Base-by-base conservation (phyloP, 257 asterid genomes). In the Scutellaria barbata region DNA sequence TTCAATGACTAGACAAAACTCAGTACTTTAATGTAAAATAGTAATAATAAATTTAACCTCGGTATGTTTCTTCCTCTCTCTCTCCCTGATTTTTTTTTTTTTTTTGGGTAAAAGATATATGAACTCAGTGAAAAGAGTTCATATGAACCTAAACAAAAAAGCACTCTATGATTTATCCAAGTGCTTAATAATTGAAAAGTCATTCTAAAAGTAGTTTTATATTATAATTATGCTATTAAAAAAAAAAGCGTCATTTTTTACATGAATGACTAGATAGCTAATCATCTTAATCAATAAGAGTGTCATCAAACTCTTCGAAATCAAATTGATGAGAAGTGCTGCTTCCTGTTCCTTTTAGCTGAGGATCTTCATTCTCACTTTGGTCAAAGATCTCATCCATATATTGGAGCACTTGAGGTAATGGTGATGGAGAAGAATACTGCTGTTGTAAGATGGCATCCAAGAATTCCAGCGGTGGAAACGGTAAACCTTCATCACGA, bases 221-320 rank as follows among this genome's bases (percentile, higher is more conserved):
- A 30, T 30, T 30, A 30, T 30, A 30, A 30, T 30, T 30, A 30
- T 30, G 35, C 5, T 30, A 30, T 5, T 5, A 7, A 11, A 25
- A 14, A 16, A 51, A 14, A n/a, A 51, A 51, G 3, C 9, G 7
- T 47, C 13, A 46, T 46, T 3, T 47, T 47, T 47, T 13, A 7
- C n/a, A 41, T 1, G 11, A 48, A 48, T n/a, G 20, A 5, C 4
- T 47, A n/a, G 60, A 71, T 74, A 43, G 68, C 75, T 74, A 80
- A 71, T 16, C 25, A 17, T 52, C 13, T 8, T 17, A 13, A 16
- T 12, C 57, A 51, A 16, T 51, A 18, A 74, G 7, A 13, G 74
- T 54, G 33, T 77, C 75, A 8, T 73, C 81, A 66, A 80, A 73
- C 33, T 74, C 81, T n/a, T 62, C 77, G 84, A 85, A 77, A 60